These are phyloP conservation scores for Sparassis latifolia DNA, from an alignment of 1,284 basidiomycete genomes.

Conservation along the genomic window DNA sequence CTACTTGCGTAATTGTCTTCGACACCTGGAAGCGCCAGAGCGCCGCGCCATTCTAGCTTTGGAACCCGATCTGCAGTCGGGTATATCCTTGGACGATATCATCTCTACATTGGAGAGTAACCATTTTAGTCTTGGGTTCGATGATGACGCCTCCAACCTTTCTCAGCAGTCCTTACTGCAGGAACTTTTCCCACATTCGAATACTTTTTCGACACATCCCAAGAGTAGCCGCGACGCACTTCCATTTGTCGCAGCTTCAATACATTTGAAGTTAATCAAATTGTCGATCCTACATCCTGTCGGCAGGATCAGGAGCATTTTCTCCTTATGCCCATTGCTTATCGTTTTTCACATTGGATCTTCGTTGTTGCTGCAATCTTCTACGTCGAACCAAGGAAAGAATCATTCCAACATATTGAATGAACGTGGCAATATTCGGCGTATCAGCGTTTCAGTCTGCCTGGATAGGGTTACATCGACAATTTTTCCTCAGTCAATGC, in stretches of 20 bases:
- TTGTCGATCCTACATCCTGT: background rate
- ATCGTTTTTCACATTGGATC: background rate
- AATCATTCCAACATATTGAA: background rate
- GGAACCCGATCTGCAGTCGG: slow-evolving; percentile 3
- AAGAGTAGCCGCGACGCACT: background rate
- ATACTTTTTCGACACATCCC: background rate
- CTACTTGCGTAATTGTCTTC: slow-evolving; percentile 59
- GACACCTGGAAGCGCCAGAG: slow-evolving; percentile 21
- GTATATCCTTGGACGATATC: slow-evolving; percentile 19
- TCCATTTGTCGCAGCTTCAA: no score
- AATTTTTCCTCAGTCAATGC: slow-evolving; percentile 1
- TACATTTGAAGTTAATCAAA: background rate
- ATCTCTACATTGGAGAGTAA: slow-evolving; percentile 18
- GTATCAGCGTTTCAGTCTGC: slow-evolving; percentile 1
- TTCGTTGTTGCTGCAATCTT: background rate
- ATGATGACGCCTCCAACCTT: slow-evolving; percentile 16
- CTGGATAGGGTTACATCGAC: background rate
- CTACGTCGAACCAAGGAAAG: background rate
- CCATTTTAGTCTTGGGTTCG: slow-evolving; percentile 17
- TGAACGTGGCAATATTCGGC: background rate
- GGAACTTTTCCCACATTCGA: slow-evolving; percentile 14
- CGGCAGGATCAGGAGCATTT: background rate
- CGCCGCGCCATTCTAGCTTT: slow-evolving; percentile 15
- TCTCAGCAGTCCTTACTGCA: slow-evolving; percentile 17
- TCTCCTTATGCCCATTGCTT: slow-evolving; percentile 1